Conservation (phyloP, 768 basidiomycete genomes). For the Lanmaoa rubissima region DNA sequence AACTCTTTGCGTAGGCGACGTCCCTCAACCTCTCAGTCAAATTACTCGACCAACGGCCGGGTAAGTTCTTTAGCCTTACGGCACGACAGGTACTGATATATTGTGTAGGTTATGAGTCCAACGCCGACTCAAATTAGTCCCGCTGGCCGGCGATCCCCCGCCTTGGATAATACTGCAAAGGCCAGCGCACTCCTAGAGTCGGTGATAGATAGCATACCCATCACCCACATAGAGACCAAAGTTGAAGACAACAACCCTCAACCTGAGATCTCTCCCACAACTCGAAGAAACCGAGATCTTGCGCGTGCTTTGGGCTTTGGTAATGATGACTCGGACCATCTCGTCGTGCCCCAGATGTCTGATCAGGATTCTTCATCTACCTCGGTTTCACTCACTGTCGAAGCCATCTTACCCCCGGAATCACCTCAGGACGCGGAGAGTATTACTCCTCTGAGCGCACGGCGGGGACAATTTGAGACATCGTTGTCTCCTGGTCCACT, state of each 20-base stretch:
- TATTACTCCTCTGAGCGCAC: conserved; percentile 1
- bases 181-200: conserved; percentile 69
- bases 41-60: conserved; percentile 58
- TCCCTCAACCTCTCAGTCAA: conserved; percentile 82
- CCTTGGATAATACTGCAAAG: conserved; percentile 52
- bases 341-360: conserved; percentile 22
- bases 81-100: conserved; percentile 5
- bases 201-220: conserved; percentile 52
- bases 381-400: conserved; percentile 35
- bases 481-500: conserved; percentile 16
- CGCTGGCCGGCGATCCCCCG: conserved; percentile 30
- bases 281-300: conserved; percentile 70
- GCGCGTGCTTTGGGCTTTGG: conserved; percentile 72
- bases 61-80: conserved; percentile 28
- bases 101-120: conserved; percentile 56
- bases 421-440: conserved; percentile 19
- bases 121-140: conserved; percentile 37
- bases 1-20: conserved; percentile 73
- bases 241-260: conserved; percentile 22
- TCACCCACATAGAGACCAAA: conserved; percentile 31
- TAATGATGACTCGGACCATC: conserved; percentile 35
- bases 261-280: conserved; percentile 46
- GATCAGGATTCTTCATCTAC: conserved; percentile 29
- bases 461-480: background rate
- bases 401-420: conserved; percentile 29